Evolutionary conservation across 176 grass and related monocot genomes (phyloP).

Genomic region (Lolium rigidum): DNA sequence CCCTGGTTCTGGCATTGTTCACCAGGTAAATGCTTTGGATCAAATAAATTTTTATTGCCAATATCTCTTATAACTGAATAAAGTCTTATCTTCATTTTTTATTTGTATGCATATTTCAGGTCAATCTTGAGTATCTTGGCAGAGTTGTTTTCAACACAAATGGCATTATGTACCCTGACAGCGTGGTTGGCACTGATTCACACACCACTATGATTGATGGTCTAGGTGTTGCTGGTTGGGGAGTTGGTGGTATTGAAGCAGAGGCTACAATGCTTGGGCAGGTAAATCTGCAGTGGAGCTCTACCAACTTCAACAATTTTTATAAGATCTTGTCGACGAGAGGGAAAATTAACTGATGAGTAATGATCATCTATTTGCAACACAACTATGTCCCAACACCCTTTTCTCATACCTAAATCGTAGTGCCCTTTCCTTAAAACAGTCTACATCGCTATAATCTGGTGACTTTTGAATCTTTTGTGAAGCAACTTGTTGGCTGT

Average conservation of each 20-base stretch:
- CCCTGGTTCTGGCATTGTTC: constrained; percentile 82
- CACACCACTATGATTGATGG: constrained; percentile 91
- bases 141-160: constrained; percentile 77
- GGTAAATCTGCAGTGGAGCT: constrained; percentile 46
- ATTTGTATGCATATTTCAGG: constrained; percentile 45
- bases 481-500: neutral
- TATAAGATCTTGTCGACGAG: neutral
- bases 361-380: neutral
- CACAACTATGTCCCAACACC: constrained; percentile 10
- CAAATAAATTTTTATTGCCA: neutral
- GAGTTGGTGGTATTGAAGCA: constrained; percentile 89
- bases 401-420: neutral
- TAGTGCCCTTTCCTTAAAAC: constrained; percentile 19
- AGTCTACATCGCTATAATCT: neutral
- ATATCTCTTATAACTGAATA: neutral
- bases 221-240: constrained; percentile 91
- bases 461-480: neutral
- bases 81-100: constrained; percentile 16
- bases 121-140: constrained; percentile 86
- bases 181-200: constrained; percentile 81
- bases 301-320: neutral
- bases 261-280: constrained; percentile 88
- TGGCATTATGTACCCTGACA: constrained; percentile 70
- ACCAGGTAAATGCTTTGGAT: constrained; percentile 58
- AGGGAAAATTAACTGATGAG: neutral